Conservation (phyloP, 2,329 filamentous ascomycete species). For the Monilinia fructicola region DNA sequence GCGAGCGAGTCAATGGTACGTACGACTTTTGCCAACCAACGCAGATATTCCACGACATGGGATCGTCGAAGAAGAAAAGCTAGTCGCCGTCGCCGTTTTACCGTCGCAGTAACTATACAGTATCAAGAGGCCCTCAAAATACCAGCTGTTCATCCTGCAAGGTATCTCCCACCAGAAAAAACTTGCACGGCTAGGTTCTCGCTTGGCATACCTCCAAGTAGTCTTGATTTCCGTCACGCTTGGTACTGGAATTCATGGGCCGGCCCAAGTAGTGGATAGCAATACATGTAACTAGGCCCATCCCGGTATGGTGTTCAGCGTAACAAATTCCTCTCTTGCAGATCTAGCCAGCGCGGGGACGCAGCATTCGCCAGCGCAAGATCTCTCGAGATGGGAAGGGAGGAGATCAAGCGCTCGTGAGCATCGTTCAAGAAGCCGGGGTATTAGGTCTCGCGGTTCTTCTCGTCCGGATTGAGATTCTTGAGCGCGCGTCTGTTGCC, state of each 20-base stretch:
- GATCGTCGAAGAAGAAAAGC: not conserved
- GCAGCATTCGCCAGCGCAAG: too few species aligned
- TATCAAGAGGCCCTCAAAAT: not conserved
- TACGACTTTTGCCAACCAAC: not conserved
- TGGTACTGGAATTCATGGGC: not conserved
- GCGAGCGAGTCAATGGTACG: not conserved
- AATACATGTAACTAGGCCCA: not conserved
- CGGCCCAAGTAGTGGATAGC: not conserved
- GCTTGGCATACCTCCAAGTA: not conserved
- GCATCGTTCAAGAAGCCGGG: too few species aligned
- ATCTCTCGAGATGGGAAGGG: too few species aligned
- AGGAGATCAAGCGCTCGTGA: too few species aligned
- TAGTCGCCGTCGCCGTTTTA: not conserved
- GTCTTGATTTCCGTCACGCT: not conserved
- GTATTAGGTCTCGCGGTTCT: too few species aligned
- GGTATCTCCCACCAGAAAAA: not conserved
- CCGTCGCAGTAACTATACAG: not conserved
- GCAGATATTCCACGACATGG: not conserved
- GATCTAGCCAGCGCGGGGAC: too few species aligned
- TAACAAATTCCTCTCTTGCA: too few species aligned
- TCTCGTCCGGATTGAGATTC: too few species aligned
- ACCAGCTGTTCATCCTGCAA: not conserved
- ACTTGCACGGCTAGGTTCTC: not conserved
- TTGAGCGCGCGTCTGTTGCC: too few species aligned
- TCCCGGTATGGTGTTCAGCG: too few species aligned